Conservation (phyloP, 2,329 filamentous ascomycete species). For the Alternaria tenuissima region DNA sequence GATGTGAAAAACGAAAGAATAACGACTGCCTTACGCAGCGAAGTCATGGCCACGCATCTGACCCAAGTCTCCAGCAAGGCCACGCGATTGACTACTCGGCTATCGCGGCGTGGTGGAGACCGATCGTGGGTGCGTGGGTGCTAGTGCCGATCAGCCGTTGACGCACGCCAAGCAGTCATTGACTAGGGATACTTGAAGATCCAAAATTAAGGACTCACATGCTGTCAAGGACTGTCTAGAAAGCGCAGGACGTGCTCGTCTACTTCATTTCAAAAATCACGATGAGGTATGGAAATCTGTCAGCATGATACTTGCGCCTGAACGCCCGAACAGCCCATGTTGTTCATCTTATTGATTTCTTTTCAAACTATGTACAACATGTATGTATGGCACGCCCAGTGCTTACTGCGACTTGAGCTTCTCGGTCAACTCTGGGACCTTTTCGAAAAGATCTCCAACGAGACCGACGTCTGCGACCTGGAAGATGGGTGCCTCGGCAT, state of each 20-base stretch:
- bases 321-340: neutral
- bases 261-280: neutral
- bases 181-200: neutral
- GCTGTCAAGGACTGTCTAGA: neutral
- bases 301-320: neutral
- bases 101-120: slow-evolving; percentile 12
- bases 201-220: neutral
- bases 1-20: neutral
- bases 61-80: neutral
- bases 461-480: slow-evolving; percentile 96
- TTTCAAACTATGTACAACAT: slow-evolving; percentile 17
- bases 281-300: neutral
- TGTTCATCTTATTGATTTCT: neutral
- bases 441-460: slow-evolving; percentile 94
- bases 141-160: slow-evolving; percentile 23
- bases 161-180: slow-evolving; percentile 22
- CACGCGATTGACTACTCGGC: slow-evolving; percentile 3
- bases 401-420: slow-evolving; percentile 73
- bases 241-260: neutral
- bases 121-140: slow-evolving; percentile 9
- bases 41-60: neutral
- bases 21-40: neutral
- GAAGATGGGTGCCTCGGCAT: slow-evolving; percentile 96
- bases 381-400: slow-evolving; percentile 11
- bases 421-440: slow-evolving; percentile 93